A percentile compares a stretch with the other conserved stretches of the same genome.
phyloP scores from a whole-genome alignment of 768 basidiomycete species.

The Suillus americanus region DNA sequence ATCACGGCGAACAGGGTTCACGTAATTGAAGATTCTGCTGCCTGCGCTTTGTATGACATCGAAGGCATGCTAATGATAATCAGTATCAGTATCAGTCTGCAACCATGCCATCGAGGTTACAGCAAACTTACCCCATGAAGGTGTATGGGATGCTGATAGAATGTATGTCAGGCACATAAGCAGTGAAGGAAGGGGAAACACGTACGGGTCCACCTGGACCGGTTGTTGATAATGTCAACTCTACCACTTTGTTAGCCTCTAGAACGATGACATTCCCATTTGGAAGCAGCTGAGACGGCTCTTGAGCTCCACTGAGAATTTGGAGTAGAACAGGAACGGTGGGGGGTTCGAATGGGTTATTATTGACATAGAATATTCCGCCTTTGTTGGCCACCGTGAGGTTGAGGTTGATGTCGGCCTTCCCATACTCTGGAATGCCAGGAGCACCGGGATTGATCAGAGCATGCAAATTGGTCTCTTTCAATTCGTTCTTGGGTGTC shows the following conservation, averaged over 20 bases:
- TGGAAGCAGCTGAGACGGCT: constrained; percentile 27
- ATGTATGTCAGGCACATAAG: background rate
- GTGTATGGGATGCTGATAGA: constrained; percentile 41
- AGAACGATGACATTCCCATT: constrained; percentile 22
- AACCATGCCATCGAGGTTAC: too few relatives aligned
- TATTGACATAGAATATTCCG: constrained; percentile 16
- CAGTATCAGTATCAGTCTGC: background rate
- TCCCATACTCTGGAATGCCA: constrained; percentile 36
- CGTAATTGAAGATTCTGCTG: constrained; percentile 37
- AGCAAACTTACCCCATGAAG: constrained; percentile 38
- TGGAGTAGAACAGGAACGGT: constrained; percentile 44
- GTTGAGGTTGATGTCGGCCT: constrained; percentile 40
- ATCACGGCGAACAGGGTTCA: constrained; percentile 55
- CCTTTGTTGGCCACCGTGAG: constrained; percentile 10
- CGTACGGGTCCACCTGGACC: constrained; percentile 5
- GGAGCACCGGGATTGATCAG: constrained; percentile 34
- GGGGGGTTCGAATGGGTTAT: constrained; percentile 23
- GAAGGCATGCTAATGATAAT: constrained; percentile 38
- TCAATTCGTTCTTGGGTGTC: constrained; percentile 25
- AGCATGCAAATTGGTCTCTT: constrained; percentile 30
- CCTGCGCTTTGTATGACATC: constrained; percentile 45
- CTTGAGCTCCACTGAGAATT: constrained; percentile 39
- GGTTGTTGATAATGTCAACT: constrained; percentile 15
- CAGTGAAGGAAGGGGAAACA: too few relatives aligned
- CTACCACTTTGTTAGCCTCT: constrained; percentile 28